Evolutionary conservation across 192 early-diverging fungal genomes (phyloP), one percentile per base, ranked within the genome.

Genomic region (Backusella luteola): DNA sequence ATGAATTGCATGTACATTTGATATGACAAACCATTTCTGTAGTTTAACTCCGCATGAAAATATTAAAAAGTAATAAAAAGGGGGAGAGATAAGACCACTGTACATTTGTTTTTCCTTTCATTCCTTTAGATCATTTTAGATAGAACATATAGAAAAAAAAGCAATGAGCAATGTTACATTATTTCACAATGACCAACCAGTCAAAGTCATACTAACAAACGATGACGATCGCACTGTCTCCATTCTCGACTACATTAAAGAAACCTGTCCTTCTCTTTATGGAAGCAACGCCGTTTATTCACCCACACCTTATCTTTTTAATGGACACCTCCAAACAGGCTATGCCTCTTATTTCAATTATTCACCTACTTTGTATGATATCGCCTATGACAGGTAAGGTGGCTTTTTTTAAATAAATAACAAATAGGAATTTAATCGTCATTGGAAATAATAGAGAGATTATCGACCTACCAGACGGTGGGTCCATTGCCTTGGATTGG

Each of bases 401-500:
- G 38, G 38, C 9, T 39, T 39, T 32, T 32, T 32, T 32, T 32
- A 32, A 32, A 32, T 32, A 32, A 32, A 29, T 1, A 66, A 34
- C 19, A 38, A 9, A 66, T 32, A 38, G 32, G 32, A 3, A 26
- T 21, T 19, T 1, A 26, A 67, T 19, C 12, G 68, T 77, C 8
- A 79, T 77, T 71, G 78, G 29, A 17, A 35, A 38, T 23, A 42
- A 68, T 36, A 82, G 87, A 67, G 89, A 92, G 70, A 53, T 66
- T 15, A 76, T 95, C 15, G 41, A 76, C 9, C 88, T 93, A 12
- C 86, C 90, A 21, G 96, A 99, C 79, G 96, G 96, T 32, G 97
- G 97, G 49, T 89, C 91, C 36, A 83, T 97, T 42, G 87, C 95
- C 0, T 81, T 97, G 34, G 97, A 99, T 83, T 99, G 96, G 97